phyloP scores from a whole-genome alignment of 1,139 yeast species.

The Diutina catenulata region DNA sequence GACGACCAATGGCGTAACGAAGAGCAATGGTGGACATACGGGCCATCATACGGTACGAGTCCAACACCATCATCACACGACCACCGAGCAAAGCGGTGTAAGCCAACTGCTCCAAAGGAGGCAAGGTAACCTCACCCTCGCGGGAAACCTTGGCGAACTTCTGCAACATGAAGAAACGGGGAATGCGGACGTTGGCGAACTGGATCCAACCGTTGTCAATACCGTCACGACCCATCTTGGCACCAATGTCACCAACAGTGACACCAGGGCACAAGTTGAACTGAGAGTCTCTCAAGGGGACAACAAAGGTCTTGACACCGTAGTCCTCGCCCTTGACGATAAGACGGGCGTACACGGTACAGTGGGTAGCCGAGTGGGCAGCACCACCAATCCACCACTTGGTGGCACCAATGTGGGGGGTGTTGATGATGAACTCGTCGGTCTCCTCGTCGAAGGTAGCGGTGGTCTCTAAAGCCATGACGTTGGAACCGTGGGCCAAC shows the following conservation, averaged over 20 bases:
- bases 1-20: conserved; percentile 81
- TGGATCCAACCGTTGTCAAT: conserved; percentile 94
- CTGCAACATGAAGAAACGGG: conserved; percentile 74
- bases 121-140: conserved; percentile 56
- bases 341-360: conserved; percentile 71
- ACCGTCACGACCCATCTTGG: conserved; percentile 87
- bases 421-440: conserved; percentile 64
- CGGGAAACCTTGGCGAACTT: conserved; percentile 65
- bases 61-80: conserved; percentile 80
- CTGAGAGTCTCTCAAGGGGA: conserved; percentile 67
- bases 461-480: conserved; percentile 86
- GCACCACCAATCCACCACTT: conserved; percentile 99
- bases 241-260: conserved; percentile 82
- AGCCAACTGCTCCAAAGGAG: conserved; percentile 79
- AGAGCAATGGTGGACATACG: conserved; percentile 75
- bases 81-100: conserved; percentile 84
- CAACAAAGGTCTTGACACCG: conserved; percentile 86
- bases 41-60: conserved; percentile 71
- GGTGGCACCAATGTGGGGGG: conserved; percentile 86
- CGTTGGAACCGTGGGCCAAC: conserved; percentile 88
- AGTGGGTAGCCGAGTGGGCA: conserved; percentile 84
- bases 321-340: conserved; percentile 74
- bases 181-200: conserved; percentile 70
- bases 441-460: conserved; percentile 61
- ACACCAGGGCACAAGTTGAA: conserved; percentile 71